phyloP scores from a whole-genome alignment of 2,329 filamentous ascomycete genomes.

The Colletotrichum magnum region DNA sequence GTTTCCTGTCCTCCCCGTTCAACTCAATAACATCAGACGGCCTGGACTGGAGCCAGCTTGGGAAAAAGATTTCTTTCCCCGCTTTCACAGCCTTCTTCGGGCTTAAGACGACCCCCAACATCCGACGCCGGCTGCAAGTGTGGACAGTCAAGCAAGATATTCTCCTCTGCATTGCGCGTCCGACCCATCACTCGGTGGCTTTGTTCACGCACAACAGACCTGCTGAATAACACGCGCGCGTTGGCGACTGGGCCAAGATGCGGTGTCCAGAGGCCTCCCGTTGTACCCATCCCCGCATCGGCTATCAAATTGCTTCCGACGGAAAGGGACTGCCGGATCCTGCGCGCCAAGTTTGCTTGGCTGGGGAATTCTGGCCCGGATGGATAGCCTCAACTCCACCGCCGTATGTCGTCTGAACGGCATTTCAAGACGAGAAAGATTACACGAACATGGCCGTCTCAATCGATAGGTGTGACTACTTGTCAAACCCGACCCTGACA shows the following conservation, averaged over 20 bases:
- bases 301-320: constrained; percentile 14
- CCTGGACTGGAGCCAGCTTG: constrained; percentile 23
- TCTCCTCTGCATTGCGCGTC: constrained; percentile 31
- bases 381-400: constrained; percentile 8
- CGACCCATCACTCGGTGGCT: constrained; percentile 25
- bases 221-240: constrained; percentile 27
- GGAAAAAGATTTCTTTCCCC: constrained; percentile 7
- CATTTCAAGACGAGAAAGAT: not conserved
- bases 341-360: constrained; percentile 20
- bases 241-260: not conserved
- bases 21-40: constrained; percentile 31
- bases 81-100: constrained; percentile 33
- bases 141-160: constrained; percentile 25
- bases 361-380: not conserved
- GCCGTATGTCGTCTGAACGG: not conserved
- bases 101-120: constrained; percentile 10
- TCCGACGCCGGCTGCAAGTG: constrained; percentile 23
- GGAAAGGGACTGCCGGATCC: constrained; percentile 20
- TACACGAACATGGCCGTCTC: not conserved
- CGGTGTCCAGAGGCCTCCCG: constrained; percentile 16
- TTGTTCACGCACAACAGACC: constrained; percentile 22
- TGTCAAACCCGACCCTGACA: not conserved
- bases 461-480: not conserved
- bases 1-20: constrained; percentile 1
- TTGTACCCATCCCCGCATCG: constrained; percentile 8